Conservation (phyloP, 495 filamentous ascomycete genomes). For the Jackrogersella minutella region DNA sequence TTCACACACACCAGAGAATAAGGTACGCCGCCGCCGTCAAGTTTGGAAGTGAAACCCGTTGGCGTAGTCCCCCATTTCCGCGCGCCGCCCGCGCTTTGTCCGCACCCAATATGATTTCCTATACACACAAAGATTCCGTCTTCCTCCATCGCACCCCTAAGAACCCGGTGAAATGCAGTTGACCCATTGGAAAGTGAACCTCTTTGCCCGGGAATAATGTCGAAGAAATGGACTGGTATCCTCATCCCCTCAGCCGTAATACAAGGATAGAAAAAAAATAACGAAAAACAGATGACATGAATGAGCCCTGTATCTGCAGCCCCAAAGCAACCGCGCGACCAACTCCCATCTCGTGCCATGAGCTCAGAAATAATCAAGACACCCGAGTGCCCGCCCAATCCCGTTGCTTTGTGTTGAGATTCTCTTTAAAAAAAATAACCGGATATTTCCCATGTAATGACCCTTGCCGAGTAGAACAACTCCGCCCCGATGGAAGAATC, state of each 20-base stretch:
- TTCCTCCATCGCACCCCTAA: constrained; percentile 15
- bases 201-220: constrained; percentile 38
- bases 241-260: constrained; percentile 35
- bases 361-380: constrained; percentile 42
- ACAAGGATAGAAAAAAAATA: constrained; percentile 34
- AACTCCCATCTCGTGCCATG: constrained; percentile 48
- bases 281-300: constrained; percentile 32
- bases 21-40: constrained; percentile 31
- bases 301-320: constrained; percentile 50
- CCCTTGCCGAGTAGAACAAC: constrained; percentile 46
- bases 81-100: constrained; percentile 19
- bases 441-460: constrained; percentile 45
- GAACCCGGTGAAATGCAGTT: constrained; percentile 26
- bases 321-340: constrained; percentile 42
- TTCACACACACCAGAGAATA: constrained; percentile 26
- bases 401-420: constrained; percentile 45
- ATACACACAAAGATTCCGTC: constrained; percentile 34
- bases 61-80: constrained; percentile 19
- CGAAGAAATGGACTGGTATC: constrained; percentile 38
- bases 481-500: constrained; percentile 43
- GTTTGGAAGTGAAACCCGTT: constrained; percentile 8
- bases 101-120: constrained; percentile 36
- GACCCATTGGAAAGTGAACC: constrained; percentile 31
- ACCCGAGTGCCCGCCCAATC: constrained; percentile 42
- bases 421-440: constrained; percentile 41